Evolutionary conservation across 805 yeast genomes (phyloP).

Genomic region (Candida incommunis): DNA sequence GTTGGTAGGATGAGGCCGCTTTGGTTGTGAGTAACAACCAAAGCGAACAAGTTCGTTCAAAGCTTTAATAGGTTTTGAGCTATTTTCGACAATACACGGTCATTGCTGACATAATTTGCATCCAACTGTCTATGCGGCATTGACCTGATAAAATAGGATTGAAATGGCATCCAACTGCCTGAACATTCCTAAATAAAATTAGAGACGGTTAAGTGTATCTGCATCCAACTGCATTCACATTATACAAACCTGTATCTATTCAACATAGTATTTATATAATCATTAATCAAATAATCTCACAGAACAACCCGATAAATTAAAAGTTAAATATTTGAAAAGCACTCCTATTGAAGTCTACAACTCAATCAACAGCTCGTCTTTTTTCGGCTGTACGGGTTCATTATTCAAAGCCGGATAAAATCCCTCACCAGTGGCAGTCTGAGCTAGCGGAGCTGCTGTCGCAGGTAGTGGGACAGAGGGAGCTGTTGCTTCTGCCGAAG

Average conservation of each 20-base stretch:
- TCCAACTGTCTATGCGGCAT: too few relatives aligned
- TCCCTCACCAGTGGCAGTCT: neutral
- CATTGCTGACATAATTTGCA: too few relatives aligned
- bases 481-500: neutral
- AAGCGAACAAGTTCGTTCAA: neutral
- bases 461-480: too few relatives aligned
- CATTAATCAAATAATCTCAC: too few relatives aligned
- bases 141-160: too few relatives aligned
- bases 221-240: neutral
- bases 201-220: too few relatives aligned
- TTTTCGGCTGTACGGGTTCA: neutral
- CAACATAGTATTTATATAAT: conserved; percentile 1
- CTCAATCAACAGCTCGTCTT: neutral
- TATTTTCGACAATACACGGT: too few relatives aligned
- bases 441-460: neutral
- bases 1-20: conserved; percentile 41
- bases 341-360: neutral
- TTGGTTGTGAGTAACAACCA: neutral
- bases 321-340: too few relatives aligned
- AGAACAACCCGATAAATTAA: neutral
- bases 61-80: too few relatives aligned
- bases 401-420: neutral
- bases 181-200: too few relatives aligned
- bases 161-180: too few relatives aligned
- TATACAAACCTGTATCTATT: neutral